A percentile compares a stretch with the other conserved stretches of the same genome.
phyloP scores from a whole-genome alignment of 805 yeast species.

The Candida lessepsii region DNA sequence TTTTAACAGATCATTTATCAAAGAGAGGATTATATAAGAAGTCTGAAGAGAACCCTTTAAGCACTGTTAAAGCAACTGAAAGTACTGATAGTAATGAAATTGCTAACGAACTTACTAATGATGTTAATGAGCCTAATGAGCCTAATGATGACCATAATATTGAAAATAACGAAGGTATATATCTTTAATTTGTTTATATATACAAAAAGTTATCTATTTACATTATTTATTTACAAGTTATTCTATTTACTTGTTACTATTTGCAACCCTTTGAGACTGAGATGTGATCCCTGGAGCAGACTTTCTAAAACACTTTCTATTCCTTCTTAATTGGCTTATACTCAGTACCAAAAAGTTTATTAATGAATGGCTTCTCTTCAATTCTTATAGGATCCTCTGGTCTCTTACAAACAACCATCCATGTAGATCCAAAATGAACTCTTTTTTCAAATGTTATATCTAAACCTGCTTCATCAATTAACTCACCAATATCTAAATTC shows the following conservation, averaged over 20 bases:
- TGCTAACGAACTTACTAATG: not conserved
- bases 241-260: no score
- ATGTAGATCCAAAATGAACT: conserved; percentile 89
- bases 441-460: conserved; percentile 78
- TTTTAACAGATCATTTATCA: conserved; percentile 47
- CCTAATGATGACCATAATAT: no score
- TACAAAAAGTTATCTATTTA: conserved; percentile 5
- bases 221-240: not conserved
- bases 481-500: conserved; percentile 90
- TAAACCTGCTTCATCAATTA: conserved; percentile 79
- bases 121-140: conserved; percentile 2
- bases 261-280: no score
- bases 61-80: not conserved
- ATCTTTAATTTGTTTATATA: conserved; percentile 13
- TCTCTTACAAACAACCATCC: conserved; percentile 75
- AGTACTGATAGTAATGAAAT: conserved; percentile 4
- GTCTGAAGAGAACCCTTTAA: no score
- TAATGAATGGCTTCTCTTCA: conserved; percentile 42
- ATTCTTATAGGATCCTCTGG: conserved; percentile 60
- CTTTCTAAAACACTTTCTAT: no score
- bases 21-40: conserved; percentile 43
- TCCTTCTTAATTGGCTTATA: conserved; percentile 25
- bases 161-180: conserved; percentile 19
- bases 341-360: conserved; percentile 41
- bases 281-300: no score